Evolutionary conservation across 108 stramenopile genomes (phyloP), one percentile per base, ranked within the genome.

Genomic region (Nitzschia sp.): DNA sequence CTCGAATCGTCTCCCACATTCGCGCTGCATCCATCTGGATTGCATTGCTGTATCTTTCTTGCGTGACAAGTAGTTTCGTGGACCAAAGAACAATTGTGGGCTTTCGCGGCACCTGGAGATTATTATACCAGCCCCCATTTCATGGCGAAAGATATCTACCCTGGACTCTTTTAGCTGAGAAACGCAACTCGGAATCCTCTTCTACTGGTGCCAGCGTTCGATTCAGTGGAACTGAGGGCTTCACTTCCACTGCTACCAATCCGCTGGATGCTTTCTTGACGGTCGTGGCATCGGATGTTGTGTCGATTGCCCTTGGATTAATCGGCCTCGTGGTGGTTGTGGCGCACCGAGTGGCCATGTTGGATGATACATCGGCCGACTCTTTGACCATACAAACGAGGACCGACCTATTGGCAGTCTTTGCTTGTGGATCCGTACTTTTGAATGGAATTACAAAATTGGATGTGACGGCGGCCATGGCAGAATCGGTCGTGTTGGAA

Each of bases 401-500:
- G 17, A 56, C 79, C 9, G 90, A 94, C 77, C 56, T 94, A 42
- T 57, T 94, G 53, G 93, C 81, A 2, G 86, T 89, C 6, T 88
- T 94, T 79, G 86, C 88, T 3, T 82, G 84, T 28, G 90, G 88
- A 54, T 85, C 90, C 34, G 88, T 94, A 13, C 64, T 94, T 49
- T 69, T 91, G 67, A 94, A 91, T 78, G 93, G 93, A 19, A 65
- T 94, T 51, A 78, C 76, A 21, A 89, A 91, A 53, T 68, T 94
- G 49, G 90, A 94, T 57, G 88, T 94, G 0, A 82, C 81, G 26
- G 77, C 86, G 17, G 88, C 85, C 8, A 28, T 77, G 58, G 86
- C 90, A 6, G 88, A 91, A 56, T 56, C 76, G 25, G 93, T 91
- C 6, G 76, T 70, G 13, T 72, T 94, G 77, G 83, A 88, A 26